Percentiles rank a stretch among this genome's conserved stretches.
Conservation (phyloP, 768 basidiomycete genomes). For the Lentinula guzmanii region DNA sequence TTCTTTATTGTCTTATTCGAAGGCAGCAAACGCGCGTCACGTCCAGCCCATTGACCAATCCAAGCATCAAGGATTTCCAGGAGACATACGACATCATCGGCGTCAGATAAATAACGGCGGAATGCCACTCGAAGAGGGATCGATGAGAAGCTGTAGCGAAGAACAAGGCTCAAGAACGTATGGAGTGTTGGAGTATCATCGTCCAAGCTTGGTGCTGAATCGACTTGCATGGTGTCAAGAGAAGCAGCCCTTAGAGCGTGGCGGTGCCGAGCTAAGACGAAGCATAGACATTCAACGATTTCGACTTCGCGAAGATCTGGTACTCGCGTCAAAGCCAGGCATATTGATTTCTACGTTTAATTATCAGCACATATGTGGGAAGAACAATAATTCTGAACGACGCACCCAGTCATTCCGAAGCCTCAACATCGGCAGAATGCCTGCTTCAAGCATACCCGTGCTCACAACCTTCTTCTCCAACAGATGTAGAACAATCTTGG, state of each 20-base stretch:
- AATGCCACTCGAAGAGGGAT: constrained; percentile 42
- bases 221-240: constrained; percentile 32
- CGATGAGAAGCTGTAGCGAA: constrained; percentile 29
- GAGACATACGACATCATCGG: constrained; percentile 41
- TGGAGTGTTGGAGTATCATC: constrained; percentile 21
- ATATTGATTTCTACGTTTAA: constrained; percentile 23
- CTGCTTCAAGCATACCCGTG: constrained; percentile 56
- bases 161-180: constrained; percentile 24
- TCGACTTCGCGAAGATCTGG: constrained; percentile 63
- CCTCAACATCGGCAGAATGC: constrained; percentile 47
- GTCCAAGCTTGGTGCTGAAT: constrained; percentile 13
- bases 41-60: constrained; percentile 32
- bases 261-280: constrained; percentile 34
- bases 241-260: constrained; percentile 8
- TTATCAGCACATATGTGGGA: neutral
- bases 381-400: neutral
- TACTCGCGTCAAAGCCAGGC: constrained; percentile 47
- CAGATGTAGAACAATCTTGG: constrained; percentile 52
- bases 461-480: constrained; percentile 51
- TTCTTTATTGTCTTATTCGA: constrained; percentile 31
- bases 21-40: constrained; percentile 31
- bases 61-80: constrained; percentile 44
- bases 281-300: constrained; percentile 45
- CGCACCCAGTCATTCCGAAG: constrained; percentile 65
- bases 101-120: constrained; percentile 40